phyloP scores from a whole-genome alignment of 2,329 filamentous ascomycete species.

The Ascochyta lentis region DNA sequence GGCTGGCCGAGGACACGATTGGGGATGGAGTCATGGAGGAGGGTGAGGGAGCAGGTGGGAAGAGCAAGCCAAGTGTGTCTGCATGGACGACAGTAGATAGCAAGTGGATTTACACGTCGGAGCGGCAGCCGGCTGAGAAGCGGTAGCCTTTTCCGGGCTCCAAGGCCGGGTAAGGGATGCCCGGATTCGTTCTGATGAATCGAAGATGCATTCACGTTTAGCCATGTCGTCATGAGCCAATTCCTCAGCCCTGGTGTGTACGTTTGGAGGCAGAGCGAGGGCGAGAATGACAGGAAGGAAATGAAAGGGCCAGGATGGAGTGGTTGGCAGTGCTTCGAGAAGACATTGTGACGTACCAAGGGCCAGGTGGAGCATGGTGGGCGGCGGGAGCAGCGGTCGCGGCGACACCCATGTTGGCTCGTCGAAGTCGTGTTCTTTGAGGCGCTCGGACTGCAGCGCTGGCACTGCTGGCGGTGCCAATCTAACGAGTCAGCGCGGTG shows the following conservation, averaged over 20 bases:
- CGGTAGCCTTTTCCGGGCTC: not conserved
- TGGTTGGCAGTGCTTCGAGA: slow-evolving; percentile 8
- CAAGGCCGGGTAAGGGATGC: slow-evolving; percentile 10
- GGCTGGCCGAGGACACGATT: slow-evolving; percentile 13
- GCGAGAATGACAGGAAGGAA: slow-evolving; percentile 4
- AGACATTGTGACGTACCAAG: slow-evolving; percentile 12
- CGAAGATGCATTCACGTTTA: not conserved
- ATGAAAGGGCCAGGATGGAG: slow-evolving; percentile 14
- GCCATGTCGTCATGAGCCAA: slow-evolving; percentile 11
- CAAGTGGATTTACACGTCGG: not conserved
- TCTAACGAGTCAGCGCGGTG: slow-evolving; percentile 17
- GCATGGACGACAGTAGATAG: slow-evolving; percentile 7
- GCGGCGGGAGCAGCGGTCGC: slow-evolving; percentile 9
- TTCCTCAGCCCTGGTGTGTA: slow-evolving; percentile 9
- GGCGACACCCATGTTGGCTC: slow-evolving; percentile 11
- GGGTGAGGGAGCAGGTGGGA: not conserved
- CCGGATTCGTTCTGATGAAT: not conserved
- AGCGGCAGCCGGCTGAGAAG: slow-evolving; percentile 2
- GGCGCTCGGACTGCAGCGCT: slow-evolving; percentile 14
- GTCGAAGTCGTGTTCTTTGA: slow-evolving; percentile 7
- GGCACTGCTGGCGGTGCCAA: slow-evolving; percentile 13
- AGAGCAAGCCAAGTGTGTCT: slow-evolving; percentile 9
- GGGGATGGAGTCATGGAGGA: not conserved
- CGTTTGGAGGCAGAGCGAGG: not conserved
- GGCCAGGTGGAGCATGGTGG: slow-evolving; percentile 4